Conservation (phyloP, 345 rosid species). For the Adansonia digitata region DNA sequence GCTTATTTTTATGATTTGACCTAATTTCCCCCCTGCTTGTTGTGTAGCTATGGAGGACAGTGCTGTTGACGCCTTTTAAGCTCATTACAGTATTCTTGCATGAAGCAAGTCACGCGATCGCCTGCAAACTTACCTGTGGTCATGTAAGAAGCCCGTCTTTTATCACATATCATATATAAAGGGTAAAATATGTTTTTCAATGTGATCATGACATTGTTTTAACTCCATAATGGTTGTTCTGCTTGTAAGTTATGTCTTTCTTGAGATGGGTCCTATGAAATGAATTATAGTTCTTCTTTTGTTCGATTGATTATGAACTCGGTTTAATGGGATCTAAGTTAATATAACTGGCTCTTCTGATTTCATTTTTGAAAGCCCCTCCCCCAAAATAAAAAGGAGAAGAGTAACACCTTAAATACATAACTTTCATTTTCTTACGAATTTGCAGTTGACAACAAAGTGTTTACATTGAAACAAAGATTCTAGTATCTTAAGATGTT, state of each 20-base stretch:
- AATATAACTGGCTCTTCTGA: neutral
- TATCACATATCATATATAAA: neutral
- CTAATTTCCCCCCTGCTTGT: conserved; percentile 5
- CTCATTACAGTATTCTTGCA: conserved; percentile 92
- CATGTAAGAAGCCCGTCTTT: conserved; percentile 51
- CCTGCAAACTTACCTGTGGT: conserved; percentile 97
- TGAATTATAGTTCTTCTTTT: too few relatives aligned
- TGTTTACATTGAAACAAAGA: neutral
- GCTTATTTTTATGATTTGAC: conserved; percentile 6
- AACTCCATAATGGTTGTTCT: neutral
- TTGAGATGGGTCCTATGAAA: neutral
- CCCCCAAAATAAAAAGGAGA: neutral
- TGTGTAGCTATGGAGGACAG: conserved; percentile 85
- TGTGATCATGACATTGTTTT: neutral
- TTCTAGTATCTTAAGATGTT: neutral
- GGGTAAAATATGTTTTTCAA: neutral
- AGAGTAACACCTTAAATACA: neutral
- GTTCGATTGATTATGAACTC: neutral
- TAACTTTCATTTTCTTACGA: neutral
- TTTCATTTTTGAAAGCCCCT: neutral
- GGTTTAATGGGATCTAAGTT: neutral
- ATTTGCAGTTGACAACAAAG: neutral
- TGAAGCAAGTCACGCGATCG: conserved; percentile 97
- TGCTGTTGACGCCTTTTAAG: conserved; percentile 85
- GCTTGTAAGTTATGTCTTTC: neutral